Evolutionary conservation across 2,329 filamentous ascomycete genomes (phyloP), one percentile per base, ranked within the genome.

Genomic region (Talaromyces atroroseus): DNA sequence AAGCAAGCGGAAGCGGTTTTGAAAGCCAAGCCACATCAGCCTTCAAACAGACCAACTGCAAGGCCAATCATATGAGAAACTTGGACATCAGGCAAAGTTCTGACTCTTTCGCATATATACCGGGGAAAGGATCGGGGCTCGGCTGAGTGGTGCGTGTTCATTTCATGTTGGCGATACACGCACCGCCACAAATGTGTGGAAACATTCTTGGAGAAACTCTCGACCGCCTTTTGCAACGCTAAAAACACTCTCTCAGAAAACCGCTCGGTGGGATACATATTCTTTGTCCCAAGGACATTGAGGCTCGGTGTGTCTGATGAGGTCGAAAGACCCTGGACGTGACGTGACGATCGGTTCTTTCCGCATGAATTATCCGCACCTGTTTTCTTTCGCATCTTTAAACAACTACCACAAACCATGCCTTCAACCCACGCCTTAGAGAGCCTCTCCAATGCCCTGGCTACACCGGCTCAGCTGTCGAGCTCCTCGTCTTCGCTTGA

Each of bases 401-500:
- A 23, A 3, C n/a, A 23, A 38, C 21, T n/a, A 49, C n/a, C 44
- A 42, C 26, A 55, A 4, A 65, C 61, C 61, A 68, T 71, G 63
- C 58, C 65, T 49, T 51, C 61, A 23, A 55, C 59, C 26, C 52
- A 63, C 29, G 63, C 63, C 8, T 53, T 74, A 52, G 71, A 69
- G 58, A 67, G 68, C 48, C 61, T 78, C 14, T 73, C 74, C 36
- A 79, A 79, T 64, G 69, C 74, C 16, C 68, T 79, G 16, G 73
- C 72, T 53, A 77, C 75, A 6, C 66, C 72, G 3, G 68, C 74
- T 21, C 77, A 79, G 61, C 66, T 79, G 16, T 67, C 73, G 11
- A 72, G 62, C 54, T 76, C 74, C 6, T 75, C 72, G 2, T 76
- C 75, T 1, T 70, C 70, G 6, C 67, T 78, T 18, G 75, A 77